Percentiles rank a stretch among this genome's conserved stretches.
Evolutionary conservation across 2,329 filamentous ascomycete genomes (phyloP).

Genomic region (Colletotrichum echinochloae): DNA sequence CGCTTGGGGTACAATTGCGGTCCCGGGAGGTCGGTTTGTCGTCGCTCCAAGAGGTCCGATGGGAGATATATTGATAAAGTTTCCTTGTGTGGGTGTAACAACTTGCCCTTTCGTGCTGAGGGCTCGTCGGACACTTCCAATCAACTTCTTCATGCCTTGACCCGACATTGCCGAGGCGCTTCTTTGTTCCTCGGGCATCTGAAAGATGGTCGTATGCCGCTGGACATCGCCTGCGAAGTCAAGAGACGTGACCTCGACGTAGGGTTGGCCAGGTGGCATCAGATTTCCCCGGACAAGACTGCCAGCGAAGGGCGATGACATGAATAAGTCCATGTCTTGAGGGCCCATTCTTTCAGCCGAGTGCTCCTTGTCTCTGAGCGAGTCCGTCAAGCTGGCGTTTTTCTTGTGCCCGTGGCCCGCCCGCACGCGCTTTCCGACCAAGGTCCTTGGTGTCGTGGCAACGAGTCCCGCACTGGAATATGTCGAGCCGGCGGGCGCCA

Average conservation of each 20-base stretch:
- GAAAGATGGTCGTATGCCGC: conserved; percentile 67
- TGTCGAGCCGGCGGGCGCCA: conserved; percentile 59
- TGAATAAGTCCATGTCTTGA: conserved; percentile 68
- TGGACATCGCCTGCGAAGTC: conserved; percentile 59
- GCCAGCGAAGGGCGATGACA: conserved; percentile 78
- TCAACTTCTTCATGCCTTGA: conserved; percentile 85
- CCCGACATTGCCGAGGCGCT: conserved; percentile 70
- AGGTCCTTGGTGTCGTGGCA: conserved; percentile 68
- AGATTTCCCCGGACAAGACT: conserved; percentile 89
- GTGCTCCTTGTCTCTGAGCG: conserved; percentile 73
- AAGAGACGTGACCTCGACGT: conserved; percentile 75
- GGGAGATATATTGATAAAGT: conserved; percentile 61
- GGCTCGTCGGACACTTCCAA: conserved; percentile 87
- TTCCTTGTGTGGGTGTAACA: conserved; percentile 58
- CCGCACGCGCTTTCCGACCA: conserved; percentile 70
- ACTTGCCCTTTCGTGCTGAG: conserved; percentile 72
- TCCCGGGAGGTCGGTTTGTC: conserved; percentile 69
- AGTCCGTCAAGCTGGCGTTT: conserved; percentile 89
- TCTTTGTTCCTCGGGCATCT: conserved; percentile 51
- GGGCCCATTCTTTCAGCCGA: conserved; percentile 61
- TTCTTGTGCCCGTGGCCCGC: conserved; percentile 77
- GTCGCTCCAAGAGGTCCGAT: conserved; percentile 65
- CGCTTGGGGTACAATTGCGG: conserved; percentile 70
- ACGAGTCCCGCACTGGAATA: conserved; percentile 62
- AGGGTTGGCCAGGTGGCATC: conserved; percentile 84